Percentiles rank a stretch among this genome's conserved stretches.
Conservation (phyloP, 2,329 filamentous ascomycete species). For the Kalmusia sp. region DNA sequence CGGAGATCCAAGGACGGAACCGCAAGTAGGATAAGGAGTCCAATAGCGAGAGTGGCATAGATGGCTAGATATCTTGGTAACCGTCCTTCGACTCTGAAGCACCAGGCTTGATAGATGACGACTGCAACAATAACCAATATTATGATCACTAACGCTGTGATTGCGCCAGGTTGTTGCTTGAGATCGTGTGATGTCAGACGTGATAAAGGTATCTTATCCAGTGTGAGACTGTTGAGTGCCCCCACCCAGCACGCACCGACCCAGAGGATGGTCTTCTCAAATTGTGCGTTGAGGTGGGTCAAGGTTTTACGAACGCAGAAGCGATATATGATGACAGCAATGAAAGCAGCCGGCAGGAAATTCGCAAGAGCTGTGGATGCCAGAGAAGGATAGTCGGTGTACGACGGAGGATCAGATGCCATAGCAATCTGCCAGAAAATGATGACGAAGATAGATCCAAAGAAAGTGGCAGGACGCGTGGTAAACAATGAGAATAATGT, state of each 20-base stretch:
- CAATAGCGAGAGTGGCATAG: conserved; percentile 77
- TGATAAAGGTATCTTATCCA: conserved; percentile 44
- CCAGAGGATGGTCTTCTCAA: conserved; percentile 48
- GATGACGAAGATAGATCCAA: conserved; percentile 36
- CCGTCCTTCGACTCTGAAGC: conserved; percentile 41
- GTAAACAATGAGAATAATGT: conserved; percentile 39
- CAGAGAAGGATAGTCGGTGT: conserved; percentile 35
- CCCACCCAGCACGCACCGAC: conserved; percentile 45
- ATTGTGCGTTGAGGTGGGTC: conserved; percentile 34
- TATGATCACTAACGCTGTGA: conserved; percentile 42
- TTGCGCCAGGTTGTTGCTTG: conserved; percentile 46
- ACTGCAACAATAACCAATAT: conserved; percentile 34
- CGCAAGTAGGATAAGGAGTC: conserved; percentile 78
- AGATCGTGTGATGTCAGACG: conserved; percentile 46
- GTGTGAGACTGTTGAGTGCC: conserved; percentile 40
- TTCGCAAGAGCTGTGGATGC: conserved; percentile 39
- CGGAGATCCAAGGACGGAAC: conserved; percentile 86
- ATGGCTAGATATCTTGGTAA: conserved; percentile 79
- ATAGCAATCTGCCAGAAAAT: conserved; percentile 45
- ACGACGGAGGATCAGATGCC: conserved; percentile 44
- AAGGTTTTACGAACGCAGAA: conserved; percentile 37
- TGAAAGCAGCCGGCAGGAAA: conserved; percentile 44
- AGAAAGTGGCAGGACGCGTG: conserved; percentile 37
- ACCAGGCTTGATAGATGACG: conserved; percentile 41
- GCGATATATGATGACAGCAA: conserved; percentile 36